Evolutionary conservation across 1,284 basidiomycete genomes (phyloP), one percentile per base, ranked within the genome.

Genomic region (Puccinia hordei): DNA sequence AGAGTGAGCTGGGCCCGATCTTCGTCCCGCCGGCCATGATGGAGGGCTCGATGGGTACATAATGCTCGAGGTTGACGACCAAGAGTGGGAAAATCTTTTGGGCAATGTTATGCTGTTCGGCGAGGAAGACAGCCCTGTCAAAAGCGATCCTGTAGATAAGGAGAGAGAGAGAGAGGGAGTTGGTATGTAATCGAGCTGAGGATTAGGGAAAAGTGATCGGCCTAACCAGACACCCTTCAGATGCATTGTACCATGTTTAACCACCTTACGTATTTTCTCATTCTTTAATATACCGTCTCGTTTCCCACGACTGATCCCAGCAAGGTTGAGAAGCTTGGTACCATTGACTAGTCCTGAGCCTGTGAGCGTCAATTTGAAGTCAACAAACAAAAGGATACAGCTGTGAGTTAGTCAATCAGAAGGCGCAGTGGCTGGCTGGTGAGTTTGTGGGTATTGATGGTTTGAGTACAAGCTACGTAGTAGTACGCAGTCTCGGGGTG

Each of bases 241-340:
- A 38, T 81, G 72, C 38, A 82, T 74, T 1, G 82, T 81, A 0
- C 83, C 83, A 30, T 74, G 76, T 12, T 82, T 81, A 44, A 83
- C 79, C 35, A 84, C 82, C 13, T 65, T 35, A 8, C 82, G 61
- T 9, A 61, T 46, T 44, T 77, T 65, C 49, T 83, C 83, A 49
- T 79, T 80, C 71, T 84, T 84, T 69, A 84, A 80, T 17, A 82
- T 73, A 27, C 76, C 78, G 73, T 84, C 83, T 33, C 82, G 81
- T 57, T 82, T 82, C 3, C 83, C 83, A 19, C 83, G 79, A 15
- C 82, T 82, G 9, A 84, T 65, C 1, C 79, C 79, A 9, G 66
- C 74, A 12, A 81, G 55, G 63, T 84, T 84, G 35, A 84, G 77
- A n/a, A 83, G 69, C 78, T 84, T 84, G 24, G 83, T 84, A 46